Base-by-base conservation (phyloP, 129 eudicot genomes). In the Flaveria linearis region DNA sequence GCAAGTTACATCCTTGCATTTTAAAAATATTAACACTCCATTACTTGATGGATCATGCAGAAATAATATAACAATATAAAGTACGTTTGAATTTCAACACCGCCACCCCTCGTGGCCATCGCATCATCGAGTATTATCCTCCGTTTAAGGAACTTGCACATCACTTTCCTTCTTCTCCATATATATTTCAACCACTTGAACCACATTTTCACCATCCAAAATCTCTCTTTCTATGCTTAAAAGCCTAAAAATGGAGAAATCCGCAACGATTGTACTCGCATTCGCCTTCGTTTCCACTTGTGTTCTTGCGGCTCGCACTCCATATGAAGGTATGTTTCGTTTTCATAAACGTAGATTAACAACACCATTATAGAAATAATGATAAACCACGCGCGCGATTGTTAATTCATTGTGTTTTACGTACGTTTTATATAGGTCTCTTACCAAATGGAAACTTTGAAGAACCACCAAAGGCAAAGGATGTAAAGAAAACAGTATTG, bases 381-480 rank as follows among this genome's bases (percentile, higher is more conserved):
- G 39, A 30, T 4, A 23, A 36, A 25, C 30, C 18, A 17, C 28
- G 56, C 43, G 4, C 28, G 56, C 43, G 1, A 67, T 17, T 11
- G 9, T n/a, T 20, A 30, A 30, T 68, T 16, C 4, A 47, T 47
- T 11, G 52, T 47, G 52, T 61, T 2, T 47, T 45, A 20, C 73
- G 52, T 45, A 20, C 73, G 52, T 61, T 2, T 47, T 45, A 20
- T 68, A 0, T 82, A 92, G 98, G 96, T 33, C 78, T 93, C 1
- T 83, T 93, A 25, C 87, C 96, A 9, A 93, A 93, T 75, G 98
- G 98, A 14, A 88, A 93, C 86, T 93, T 93, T 36, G 98, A 93
- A 65, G 88, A 85, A 60, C 73, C 55, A 77, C 98, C 98, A 55
- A 88, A 87, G 62, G 76, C 85, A 39, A 51, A 64, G 10, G 81